Percentiles rank a stretch among this genome's conserved stretches.
Conservation (phyloP, 768 basidiomycete species). For the Lentinula sp. region DNA sequence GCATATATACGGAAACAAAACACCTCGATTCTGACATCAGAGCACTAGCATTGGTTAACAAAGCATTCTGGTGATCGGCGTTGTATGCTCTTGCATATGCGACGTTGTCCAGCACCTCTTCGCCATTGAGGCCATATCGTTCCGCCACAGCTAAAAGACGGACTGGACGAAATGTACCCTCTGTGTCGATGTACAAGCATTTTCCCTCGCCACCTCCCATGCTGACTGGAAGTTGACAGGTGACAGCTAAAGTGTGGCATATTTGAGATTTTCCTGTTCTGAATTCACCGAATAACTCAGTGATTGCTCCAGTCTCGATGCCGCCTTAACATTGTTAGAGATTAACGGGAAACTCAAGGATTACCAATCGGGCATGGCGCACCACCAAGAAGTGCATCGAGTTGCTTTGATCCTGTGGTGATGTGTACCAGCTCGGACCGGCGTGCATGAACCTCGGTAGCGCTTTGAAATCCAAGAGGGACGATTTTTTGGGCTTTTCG, state of each 20-base stretch:
- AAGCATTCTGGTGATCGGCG: slow-evolving; percentile 90
- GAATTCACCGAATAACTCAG: slow-evolving; percentile 98
- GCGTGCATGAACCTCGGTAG: slow-evolving; percentile 94
- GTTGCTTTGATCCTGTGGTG: slow-evolving; percentile 92
- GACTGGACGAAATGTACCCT: slow-evolving; percentile 97
- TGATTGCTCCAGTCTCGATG: slow-evolving; percentile 97
- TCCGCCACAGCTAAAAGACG: slow-evolving; percentile 93
- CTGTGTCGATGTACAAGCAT: slow-evolving; percentile 98
- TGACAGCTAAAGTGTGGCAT: slow-evolving; percentile 96
- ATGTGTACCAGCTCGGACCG: slow-evolving; percentile 94
- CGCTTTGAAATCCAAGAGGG: slow-evolving; percentile 96
- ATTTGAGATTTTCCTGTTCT: slow-evolving; percentile 97
- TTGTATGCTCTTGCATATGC: slow-evolving; percentile 99
- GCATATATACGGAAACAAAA: slow-evolving; percentile 13
- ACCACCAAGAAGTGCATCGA: slow-evolving; percentile 95
- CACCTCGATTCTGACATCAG: slow-evolving; percentile 98
- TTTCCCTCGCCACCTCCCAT: slow-evolving; percentile 99
- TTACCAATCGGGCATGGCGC: slow-evolving; percentile 7
- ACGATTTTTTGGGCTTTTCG: slow-evolving; percentile 86
- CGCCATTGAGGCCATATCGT: slow-evolving; percentile 93
- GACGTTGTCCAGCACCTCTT: slow-evolving; percentile 97
- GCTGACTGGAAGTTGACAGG: slow-evolving; percentile 92
- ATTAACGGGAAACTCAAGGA: background rate
- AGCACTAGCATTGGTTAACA: slow-evolving; percentile 91
- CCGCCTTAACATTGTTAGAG: slow-evolving; percentile 50